phyloP scores from a whole-genome alignment of 805 yeast genomes.

The Lipomyces orientalis region DNA sequence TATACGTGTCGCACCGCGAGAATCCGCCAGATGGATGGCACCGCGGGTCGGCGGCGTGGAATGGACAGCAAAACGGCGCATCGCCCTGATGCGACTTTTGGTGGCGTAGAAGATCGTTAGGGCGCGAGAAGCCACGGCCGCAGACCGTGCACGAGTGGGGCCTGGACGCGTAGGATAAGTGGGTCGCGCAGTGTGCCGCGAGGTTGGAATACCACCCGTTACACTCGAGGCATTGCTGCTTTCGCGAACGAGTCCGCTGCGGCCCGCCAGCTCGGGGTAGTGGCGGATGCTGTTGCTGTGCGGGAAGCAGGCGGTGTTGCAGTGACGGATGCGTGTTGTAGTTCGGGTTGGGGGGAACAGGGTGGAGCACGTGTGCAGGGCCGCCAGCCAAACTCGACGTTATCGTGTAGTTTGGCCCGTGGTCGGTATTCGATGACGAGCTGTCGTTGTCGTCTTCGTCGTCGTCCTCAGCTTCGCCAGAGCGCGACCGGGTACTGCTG shows the following conservation, averaged over 20 bases:
- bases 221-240: constrained; percentile 76
- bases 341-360: background rate
- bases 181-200: constrained; percentile 84
- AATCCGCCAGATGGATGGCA: constrained; percentile 88
- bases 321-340: background rate
- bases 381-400: background rate
- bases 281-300: background rate
- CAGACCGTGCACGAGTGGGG: constrained; percentile 83
- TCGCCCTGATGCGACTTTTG: constrained; percentile 85
- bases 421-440: background rate
- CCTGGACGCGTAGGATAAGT: constrained; percentile 68
- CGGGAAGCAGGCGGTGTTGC: background rate
- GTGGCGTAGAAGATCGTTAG: constrained; percentile 85
- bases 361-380: background rate
- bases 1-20: constrained; percentile 88
- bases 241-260: constrained; percentile 47
- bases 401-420: background rate
- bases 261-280: constrained; percentile 14
- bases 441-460: constrained; percentile 12
- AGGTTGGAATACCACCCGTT: constrained; percentile 72
- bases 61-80: constrained; percentile 81
- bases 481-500: constrained; percentile 43
- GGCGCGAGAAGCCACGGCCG: constrained; percentile 82
- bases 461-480: constrained; percentile 5
- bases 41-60: constrained; percentile 49